phyloP scores from a whole-genome alignment of 495 filamentous ascomycete species.

The Baudoinia panamericana region DNA sequence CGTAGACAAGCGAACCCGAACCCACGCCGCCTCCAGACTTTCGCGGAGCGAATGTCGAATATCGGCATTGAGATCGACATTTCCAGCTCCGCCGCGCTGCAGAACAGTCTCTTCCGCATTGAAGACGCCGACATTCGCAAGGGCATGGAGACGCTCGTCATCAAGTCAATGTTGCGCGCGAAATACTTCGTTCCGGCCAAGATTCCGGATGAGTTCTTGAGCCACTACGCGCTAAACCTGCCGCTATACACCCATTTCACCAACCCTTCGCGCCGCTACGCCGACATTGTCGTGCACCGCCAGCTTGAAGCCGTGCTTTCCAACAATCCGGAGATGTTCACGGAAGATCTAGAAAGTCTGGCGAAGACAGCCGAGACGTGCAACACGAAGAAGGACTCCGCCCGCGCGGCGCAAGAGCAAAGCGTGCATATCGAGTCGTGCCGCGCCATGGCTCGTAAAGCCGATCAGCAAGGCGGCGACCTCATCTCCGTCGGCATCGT shows the following conservation, averaged over 20 bases:
- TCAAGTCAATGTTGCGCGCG: slow-evolving; percentile 89
- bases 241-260: slow-evolving; percentile 97
- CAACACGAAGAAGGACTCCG: slow-evolving; percentile 98
- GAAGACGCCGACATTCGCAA: slow-evolving; percentile 78
- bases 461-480: slow-evolving; percentile 73
- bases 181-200: slow-evolving; percentile 83
- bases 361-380: slow-evolving; percentile 89
- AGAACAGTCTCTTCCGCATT: slow-evolving; percentile 85
- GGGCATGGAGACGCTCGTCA: slow-evolving; percentile 90
- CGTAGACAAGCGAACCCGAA: slow-evolving; percentile 78
- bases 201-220: slow-evolving; percentile 54
- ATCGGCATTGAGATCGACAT: slow-evolving; percentile 81
- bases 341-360: slow-evolving; percentile 74
- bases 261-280: slow-evolving; percentile 85
- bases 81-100: slow-evolving; percentile 75
- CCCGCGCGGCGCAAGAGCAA: slow-evolving; percentile 93
- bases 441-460: slow-evolving; percentile 80
- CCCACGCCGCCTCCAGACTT: slow-evolving; percentile 71
- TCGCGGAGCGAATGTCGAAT: slow-evolving; percentile 83
- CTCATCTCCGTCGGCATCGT: slow-evolving; percentile 96
- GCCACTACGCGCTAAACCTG: slow-evolving; percentile 84
- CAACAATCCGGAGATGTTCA: slow-evolving; percentile 69
- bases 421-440: slow-evolving; percentile 98
- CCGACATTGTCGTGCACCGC: slow-evolving; percentile 88
- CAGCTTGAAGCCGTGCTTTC: slow-evolving; percentile 84